Evolutionary conservation across 179 eudicot genomes (phyloP), one percentile per base, ranked within the genome.

Genomic region (Beta lomatogona): DNA sequence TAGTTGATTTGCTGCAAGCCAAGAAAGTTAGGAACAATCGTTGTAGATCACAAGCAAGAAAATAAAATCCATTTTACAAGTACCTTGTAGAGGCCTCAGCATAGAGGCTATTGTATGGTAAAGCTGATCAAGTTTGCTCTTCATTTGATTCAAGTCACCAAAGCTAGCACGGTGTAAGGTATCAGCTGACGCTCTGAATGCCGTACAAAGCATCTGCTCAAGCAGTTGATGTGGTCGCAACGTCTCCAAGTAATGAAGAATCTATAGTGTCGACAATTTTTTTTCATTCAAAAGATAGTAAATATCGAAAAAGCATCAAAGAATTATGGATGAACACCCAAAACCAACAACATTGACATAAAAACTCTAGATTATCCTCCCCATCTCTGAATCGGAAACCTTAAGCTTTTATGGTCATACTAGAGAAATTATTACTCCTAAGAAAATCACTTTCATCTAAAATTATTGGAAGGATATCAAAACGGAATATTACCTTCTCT

Each of bases 191-290:
- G 98, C 97, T 86, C 89, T 86, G 83, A 94, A 91, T 79, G 99
- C 93, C 83, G 98, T 89, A 86, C 93, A 91, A 75, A 96, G 88
- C 98, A 96, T 94, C 87, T 96, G 98, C 91, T 94, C 99, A 86
- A 96, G 92, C 87, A 96, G 86, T 83, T 89, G 96, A 84, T 91
- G 87, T 52, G 99, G 99, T 63, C 85, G 89, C 80, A 96, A 80
- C 25, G 98, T 96, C 88, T 96, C 99, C 90, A 96, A 73, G 89
- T 96, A 96, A 88, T 96, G 99, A 86, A 96, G 94, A 85, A 89
- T 89, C 98, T 93, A 83, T 11, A 76, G 76, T 60, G 65, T 73
- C 75, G 80, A 41, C 64, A 60, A 67, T 41, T 52, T 72, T 73
- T 72, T 46, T 69, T 57, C 19, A 64, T 78, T 72, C 76, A 65